phyloP scores from a whole-genome alignment of 257 asterid species.

The Solanum etuberosum region DNA sequence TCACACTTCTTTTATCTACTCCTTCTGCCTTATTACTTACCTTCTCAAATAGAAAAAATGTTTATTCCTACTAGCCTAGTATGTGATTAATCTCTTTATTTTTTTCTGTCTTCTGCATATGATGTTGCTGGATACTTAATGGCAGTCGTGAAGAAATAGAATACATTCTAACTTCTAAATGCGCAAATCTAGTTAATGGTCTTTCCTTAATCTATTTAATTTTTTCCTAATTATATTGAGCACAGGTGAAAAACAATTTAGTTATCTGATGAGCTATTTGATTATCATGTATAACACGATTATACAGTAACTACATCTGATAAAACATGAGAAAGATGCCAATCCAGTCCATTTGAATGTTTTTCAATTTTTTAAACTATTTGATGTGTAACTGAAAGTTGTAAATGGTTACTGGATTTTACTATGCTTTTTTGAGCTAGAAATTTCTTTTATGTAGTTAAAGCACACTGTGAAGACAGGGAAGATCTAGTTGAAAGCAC shows the following conservation, averaged over 20 bases:
- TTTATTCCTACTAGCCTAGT: neutral
- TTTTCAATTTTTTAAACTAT: no score
- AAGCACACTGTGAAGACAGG: neutral
- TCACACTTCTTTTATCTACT: neutral
- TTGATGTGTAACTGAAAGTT: neutral
- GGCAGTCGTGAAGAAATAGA: neutral
- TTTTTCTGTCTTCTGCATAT: neutral
- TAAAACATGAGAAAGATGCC: neutral
- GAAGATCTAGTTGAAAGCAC: neutral
- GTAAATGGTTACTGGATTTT: neutral
- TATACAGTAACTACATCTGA: neutral
- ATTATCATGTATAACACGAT: neutral
- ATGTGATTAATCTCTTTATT: neutral
- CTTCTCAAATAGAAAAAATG: neutral
- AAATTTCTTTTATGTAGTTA: neutral
- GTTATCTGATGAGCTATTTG: neutral
- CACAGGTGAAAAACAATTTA: neutral
- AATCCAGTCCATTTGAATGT: neutral
- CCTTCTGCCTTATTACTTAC: neutral
- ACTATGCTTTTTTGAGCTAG: neutral
- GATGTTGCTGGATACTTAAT: neutral
- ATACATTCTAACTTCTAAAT: neutral
- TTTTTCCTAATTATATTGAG: neutral
- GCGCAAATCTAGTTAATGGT: neutral
- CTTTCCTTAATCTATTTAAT: neutral